phyloP scores from a whole-genome alignment of 2,329 filamentous ascomycete species.

The Paradendryphiella salina region DNA sequence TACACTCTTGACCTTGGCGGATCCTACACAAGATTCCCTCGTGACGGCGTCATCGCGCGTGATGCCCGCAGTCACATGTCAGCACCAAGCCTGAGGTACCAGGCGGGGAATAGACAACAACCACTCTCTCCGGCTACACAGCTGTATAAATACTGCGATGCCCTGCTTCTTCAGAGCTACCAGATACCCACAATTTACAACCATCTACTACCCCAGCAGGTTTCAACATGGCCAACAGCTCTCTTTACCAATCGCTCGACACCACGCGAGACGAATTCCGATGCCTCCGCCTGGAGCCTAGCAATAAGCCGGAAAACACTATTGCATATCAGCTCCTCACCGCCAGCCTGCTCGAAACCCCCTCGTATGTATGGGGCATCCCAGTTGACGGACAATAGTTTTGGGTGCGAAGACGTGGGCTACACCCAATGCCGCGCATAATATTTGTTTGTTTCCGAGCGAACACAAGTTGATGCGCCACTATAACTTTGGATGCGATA shows the following conservation, averaged over 20 bases:
- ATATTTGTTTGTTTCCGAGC: background rate
- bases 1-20: too few relatives aligned
- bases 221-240: background rate
- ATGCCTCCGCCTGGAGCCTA: background rate
- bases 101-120: too few relatives aligned
- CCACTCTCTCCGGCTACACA: background rate
- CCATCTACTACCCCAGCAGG: background rate
- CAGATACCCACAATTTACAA: background rate
- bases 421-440: background rate
- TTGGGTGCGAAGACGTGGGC: too few relatives aligned
- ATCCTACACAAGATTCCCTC: too few relatives aligned
- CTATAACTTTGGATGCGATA: too few relatives aligned
- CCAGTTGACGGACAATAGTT: too few relatives aligned
- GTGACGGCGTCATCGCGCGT: too few relatives aligned
- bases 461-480: background rate
- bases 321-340: background rate
- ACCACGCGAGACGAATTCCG: background rate
- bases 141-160: background rate
- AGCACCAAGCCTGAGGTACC: too few relatives aligned
- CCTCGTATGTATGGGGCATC: slow-evolving; percentile 18
- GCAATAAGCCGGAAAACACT: background rate
- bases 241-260: background rate
- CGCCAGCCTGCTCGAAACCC: slow-evolving; percentile 4
- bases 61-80: too few relatives aligned
- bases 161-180: background rate